Conservation (phyloP, 2,329 filamentous ascomycete species). For the Juglanconis juglandina region DNA sequence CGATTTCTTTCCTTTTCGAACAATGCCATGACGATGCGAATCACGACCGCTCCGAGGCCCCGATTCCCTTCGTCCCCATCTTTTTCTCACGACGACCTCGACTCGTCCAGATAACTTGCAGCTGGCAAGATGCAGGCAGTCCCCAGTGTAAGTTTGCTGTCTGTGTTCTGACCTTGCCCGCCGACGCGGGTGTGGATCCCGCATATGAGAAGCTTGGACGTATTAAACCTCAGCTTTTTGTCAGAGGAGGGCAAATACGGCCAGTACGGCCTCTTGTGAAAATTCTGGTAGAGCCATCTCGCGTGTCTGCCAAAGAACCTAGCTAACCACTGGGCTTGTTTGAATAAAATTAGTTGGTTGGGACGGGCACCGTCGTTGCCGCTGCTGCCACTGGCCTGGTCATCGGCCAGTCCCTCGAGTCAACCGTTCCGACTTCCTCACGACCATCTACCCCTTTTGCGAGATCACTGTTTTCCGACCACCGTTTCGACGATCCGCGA, state of each 20-base stretch:
- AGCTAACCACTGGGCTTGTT: conserved; percentile 2
- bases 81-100: conserved; percentile 28
- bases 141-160: conserved; percentile 42
- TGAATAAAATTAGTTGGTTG: conserved; percentile 48
- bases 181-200: not conserved
- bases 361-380: conserved; percentile 59
- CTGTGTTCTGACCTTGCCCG: not conserved
- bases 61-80: conserved; percentile 28
- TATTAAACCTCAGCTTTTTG: not conserved
- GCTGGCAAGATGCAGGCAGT: conserved; percentile 36
- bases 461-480: conserved; percentile 30
- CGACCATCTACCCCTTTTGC: conserved; percentile 29
- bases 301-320: not conserved
- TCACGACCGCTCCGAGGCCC: conserved; percentile 29
- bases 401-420: conserved; percentile 52
- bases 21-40: conserved; percentile 39
- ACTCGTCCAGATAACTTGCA: conserved; percentile 27
- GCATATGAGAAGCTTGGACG: conserved; percentile 3
- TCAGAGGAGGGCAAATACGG: not conserved
- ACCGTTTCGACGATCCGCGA: conserved; percentile 11
- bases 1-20: not conserved
- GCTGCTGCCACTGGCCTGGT: conserved; percentile 57
- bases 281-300: not conserved
- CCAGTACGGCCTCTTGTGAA: not conserved
- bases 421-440: conserved; percentile 25